Percentiles rank a stretch among this genome's conserved stretches.
These are phyloP conservation scores for Macrolepiota dolichaula DNA, from an alignment of 768 basidiomycete genomes.

Conservation along the genomic window DNA sequence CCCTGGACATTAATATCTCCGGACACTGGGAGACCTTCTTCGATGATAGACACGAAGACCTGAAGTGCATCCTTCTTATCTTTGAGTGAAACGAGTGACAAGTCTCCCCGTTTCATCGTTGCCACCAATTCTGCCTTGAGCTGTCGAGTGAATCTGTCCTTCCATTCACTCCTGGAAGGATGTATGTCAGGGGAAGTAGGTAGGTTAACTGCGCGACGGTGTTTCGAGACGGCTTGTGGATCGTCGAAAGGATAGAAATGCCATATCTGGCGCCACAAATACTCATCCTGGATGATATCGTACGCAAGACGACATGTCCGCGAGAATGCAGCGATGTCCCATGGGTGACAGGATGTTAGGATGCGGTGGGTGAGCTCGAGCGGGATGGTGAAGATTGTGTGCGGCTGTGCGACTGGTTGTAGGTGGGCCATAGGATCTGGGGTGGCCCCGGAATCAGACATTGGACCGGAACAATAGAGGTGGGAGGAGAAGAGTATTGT, in stretches of 20 bases:
- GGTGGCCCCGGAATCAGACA: not conserved
- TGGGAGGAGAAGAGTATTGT: not conserved
- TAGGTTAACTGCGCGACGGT: constrained; percentile 2
- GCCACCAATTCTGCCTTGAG: constrained; percentile 1
- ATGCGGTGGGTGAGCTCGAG: constrained; percentile 58
- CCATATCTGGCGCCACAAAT: constrained; percentile 70
- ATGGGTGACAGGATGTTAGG: constrained; percentile 51
- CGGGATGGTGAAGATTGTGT: constrained; percentile 38
- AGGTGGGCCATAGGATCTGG: not conserved
- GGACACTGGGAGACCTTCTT: constrained; percentile 28
- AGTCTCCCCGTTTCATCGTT: constrained; percentile 34
- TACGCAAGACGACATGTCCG: constrained; percentile 48
- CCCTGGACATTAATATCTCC: not conserved
- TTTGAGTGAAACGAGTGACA: constrained; percentile 14
- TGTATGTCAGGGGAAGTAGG: not conserved
- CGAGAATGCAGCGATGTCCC: constrained; percentile 58
- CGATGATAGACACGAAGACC: constrained; percentile 38
- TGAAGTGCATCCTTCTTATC: constrained; percentile 33
- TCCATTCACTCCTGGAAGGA: constrained; percentile 12
- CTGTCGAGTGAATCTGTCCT: constrained; percentile 11
- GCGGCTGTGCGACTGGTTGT: not conserved
- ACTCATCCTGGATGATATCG: constrained; percentile 52
- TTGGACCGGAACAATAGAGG: not conserved
- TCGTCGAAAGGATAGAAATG: constrained; percentile 61
- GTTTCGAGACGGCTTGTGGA: constrained; percentile 37